A percentile compares a stretch with the other conserved stretches of the same genome.
Evolutionary conservation across 192 early-diverging fungal genomes (phyloP).

Genomic region (Coemansia erecta): DNA sequence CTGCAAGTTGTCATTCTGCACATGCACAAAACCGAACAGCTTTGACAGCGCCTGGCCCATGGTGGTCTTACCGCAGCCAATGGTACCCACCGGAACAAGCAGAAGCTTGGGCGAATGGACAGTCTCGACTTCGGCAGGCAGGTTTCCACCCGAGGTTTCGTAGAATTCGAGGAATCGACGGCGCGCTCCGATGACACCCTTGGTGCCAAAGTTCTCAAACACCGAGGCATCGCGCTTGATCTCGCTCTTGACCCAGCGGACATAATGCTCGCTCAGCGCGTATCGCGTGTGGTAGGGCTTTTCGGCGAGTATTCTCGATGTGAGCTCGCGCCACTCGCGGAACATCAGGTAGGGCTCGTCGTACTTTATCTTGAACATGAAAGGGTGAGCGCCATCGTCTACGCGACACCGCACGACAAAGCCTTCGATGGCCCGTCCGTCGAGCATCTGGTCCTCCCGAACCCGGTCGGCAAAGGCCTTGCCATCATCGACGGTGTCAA

Average conservation of each 20-base stretch:
- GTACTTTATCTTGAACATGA: constrained; percentile 93
- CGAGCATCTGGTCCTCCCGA: constrained; percentile 60
- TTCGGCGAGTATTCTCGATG: constrained; percentile 59
- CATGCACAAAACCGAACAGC: constrained; percentile 69
- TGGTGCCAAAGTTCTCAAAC: constrained; percentile 64
- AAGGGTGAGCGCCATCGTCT: constrained; percentile 19
- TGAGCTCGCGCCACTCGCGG: constrained; percentile 95
- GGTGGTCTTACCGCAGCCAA: constrained; percentile 76
- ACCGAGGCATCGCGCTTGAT: constrained; percentile 60
- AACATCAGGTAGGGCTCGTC: constrained; percentile 94
- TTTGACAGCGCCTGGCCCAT: constrained; percentile 55
- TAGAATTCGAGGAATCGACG: constrained; percentile 71
- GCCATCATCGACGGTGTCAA: constrained; percentile 62
- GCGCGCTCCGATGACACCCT: constrained; percentile 81
- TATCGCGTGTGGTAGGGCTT: constrained; percentile 53
- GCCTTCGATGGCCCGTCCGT: constrained; percentile 80
- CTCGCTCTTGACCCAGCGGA: constrained; percentile 68
- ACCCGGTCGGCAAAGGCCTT: constrained; percentile 68
- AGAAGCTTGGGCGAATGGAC: constrained; percentile 11
- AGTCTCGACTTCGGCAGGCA: constrained; percentile 16
- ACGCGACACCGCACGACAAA: constrained; percentile 82
- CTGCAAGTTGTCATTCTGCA: constrained; percentile 80
- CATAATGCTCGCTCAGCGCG: constrained; percentile 67
- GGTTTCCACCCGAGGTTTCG: constrained; percentile 34
- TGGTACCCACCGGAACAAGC: constrained; percentile 70